Evolutionary conservation across 2,329 filamentous ascomycete species (phyloP).

Genomic region (Ascochyta viciae-villosae): DNA sequence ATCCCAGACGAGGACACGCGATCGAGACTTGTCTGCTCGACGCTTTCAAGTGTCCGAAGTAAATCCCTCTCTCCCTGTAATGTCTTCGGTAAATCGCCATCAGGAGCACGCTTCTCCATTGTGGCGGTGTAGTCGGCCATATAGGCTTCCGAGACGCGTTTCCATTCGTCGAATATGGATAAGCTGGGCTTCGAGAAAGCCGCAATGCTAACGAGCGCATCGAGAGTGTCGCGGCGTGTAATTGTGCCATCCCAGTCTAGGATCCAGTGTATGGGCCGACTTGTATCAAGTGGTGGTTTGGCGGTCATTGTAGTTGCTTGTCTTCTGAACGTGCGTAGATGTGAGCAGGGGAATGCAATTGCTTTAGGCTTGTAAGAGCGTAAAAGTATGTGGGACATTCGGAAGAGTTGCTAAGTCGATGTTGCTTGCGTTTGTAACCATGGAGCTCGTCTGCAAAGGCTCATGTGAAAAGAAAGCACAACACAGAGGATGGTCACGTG

Average conservation of each 20-base stretch:
- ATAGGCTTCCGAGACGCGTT: constrained; percentile 50
- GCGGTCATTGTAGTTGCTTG: constrained; percentile 21
- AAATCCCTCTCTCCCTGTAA: constrained; percentile 48
- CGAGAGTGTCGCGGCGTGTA: constrained; percentile 54
- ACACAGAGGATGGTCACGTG: constrained; percentile 1
- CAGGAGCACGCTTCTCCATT: constrained; percentile 36
- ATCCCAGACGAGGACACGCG: constrained; percentile 50
- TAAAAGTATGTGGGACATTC: background rate
- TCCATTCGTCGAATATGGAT: constrained; percentile 44
- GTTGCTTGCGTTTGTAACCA: background rate
- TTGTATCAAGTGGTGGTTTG: background rate
- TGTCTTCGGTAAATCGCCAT: constrained; percentile 35
- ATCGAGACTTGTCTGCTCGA: constrained; percentile 52
- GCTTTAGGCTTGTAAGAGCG: background rate
- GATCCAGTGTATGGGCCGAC: constrained; percentile 44
- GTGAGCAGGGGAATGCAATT: background rate
- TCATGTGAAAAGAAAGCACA: background rate
- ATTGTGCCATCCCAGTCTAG: constrained; percentile 59
- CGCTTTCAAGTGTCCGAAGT: constrained; percentile 44
- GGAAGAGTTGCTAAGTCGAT: background rate
- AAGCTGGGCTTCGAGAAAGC: constrained; percentile 33
- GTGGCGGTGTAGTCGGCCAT: constrained; percentile 49
- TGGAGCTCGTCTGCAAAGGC: background rate
- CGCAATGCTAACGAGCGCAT: constrained; percentile 51
- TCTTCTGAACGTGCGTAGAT: background rate